These are phyloP conservation scores for Aspergillus cavernicola DNA, from an alignment of 495 filamentous ascomycete species.

Conservation along the genomic window DNA sequence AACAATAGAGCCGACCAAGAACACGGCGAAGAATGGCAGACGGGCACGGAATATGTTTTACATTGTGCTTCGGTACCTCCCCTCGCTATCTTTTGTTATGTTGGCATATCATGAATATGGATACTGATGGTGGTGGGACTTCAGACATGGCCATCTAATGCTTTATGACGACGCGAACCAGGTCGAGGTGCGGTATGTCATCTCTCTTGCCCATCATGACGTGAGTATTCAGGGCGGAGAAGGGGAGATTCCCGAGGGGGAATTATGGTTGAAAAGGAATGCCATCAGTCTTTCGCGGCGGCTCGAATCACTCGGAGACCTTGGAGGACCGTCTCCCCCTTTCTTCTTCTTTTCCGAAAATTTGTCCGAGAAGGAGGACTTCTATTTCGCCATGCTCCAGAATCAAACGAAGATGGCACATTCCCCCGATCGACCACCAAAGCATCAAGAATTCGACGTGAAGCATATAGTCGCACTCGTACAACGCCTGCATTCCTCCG, in stretches of 20 bases:
- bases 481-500: conserved; percentile 84
- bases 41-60: conserved; percentile 88
- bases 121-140: conserved; percentile 18
- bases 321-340: conserved; percentile 62
- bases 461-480: conserved; percentile 83
- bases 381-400: conserved; percentile 87
- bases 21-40: conserved; percentile 59
- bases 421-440: conserved; percentile 56
- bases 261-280: conserved; percentile 93
- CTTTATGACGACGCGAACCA: conserved; percentile 89
- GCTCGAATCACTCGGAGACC: conserved; percentile 56
- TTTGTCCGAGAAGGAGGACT: conserved; percentile 93
- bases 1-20: conserved; percentile 46
- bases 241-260: conserved; percentile 78
- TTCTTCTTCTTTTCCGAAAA: conserved; percentile 95
- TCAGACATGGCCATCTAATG: conserved; percentile 92
- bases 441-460: conserved; percentile 73
- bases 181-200: conserved; percentile 90
- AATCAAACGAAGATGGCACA: conserved; percentile 69
- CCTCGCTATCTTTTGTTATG: background rate
- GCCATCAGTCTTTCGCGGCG: conserved; percentile 80
- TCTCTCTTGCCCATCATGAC: conserved; percentile 83
- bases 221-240: conserved; percentile 84
- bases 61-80: conserved; percentile 76
- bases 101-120: background rate